A percentile compares a stretch with the other conserved stretches of the same genome.
Conservation (phyloP, 129 eudicot species). For the Arctium lappa region DNA sequence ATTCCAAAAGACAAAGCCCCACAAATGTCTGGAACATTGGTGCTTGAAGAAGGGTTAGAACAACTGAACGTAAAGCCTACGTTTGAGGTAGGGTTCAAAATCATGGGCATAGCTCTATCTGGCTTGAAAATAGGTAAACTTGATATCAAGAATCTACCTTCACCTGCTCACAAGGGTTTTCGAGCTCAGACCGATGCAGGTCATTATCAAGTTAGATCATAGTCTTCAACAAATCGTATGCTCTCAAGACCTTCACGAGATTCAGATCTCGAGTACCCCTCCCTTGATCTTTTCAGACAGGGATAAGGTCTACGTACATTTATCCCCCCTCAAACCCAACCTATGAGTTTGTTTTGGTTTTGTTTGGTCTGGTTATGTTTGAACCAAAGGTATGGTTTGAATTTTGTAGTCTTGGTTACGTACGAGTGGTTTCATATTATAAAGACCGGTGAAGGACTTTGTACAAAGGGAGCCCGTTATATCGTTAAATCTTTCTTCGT, state of each 20-base stretch:
- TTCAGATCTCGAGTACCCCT: background rate
- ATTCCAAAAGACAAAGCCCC: slow-evolving; percentile 90
- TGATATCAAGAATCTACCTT: slow-evolving; percentile 66
- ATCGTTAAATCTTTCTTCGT: background rate
- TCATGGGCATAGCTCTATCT: slow-evolving; percentile 91
- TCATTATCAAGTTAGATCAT: slow-evolving; percentile 75
- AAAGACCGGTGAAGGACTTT: background rate
- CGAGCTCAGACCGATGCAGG: slow-evolving; percentile 80
- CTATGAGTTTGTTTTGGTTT: background rate
- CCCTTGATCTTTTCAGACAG: background rate
- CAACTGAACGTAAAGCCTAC: slow-evolving; percentile 73
- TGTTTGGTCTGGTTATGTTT: background rate
- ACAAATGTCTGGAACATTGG: slow-evolving; percentile 72
- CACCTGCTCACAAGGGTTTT: slow-evolving; percentile 86
- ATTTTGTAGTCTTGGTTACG: background rate
- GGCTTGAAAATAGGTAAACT: slow-evolving; percentile 75
- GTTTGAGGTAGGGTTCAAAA: slow-evolving; percentile 62
- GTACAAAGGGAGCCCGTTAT: background rate
- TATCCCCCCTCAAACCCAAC: background rate
- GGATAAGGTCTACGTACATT: background rate
- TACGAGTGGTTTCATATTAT: background rate
- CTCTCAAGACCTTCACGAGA: background rate
- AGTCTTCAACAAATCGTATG: slow-evolving; percentile 1
- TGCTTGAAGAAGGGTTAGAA: slow-evolving; percentile 76
- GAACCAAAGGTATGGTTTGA: background rate